Evolutionary conservation across 345 rosid species (phyloP).

Genomic region (Pelargonium nanum): DNA sequence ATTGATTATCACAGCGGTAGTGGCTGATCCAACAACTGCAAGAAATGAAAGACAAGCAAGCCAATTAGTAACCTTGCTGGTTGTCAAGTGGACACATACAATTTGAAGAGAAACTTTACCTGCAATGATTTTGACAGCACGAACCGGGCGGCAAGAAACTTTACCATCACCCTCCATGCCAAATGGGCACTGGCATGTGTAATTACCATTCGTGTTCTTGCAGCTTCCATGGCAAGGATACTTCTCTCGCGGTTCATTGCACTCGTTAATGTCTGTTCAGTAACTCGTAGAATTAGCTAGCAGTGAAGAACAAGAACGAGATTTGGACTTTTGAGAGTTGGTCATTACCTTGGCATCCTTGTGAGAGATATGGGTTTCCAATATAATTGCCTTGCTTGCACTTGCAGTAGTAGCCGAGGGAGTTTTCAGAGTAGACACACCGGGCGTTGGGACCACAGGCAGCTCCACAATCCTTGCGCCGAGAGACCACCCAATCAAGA

Average conservation of each 20-base stretch:
- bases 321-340: too few species aligned
- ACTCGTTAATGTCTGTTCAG: background rate
- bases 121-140: background rate
- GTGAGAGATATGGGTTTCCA: background rate
- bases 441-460: background rate
- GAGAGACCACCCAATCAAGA: background rate
- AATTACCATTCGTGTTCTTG: background rate
- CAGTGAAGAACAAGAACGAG: background rate
- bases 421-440: background rate
- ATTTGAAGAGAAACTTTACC: background rate
- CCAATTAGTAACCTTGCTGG: too few species aligned
- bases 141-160: background rate
- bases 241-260: background rate
- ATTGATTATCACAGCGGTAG: background rate
- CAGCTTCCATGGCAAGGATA: background rate
- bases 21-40: constrained; percentile 8
- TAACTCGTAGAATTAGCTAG: background rate
- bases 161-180: background rate
- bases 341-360: background rate
- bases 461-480: background rate
- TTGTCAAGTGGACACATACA: background rate
- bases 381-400: background rate
- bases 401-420: background rate
- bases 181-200: background rate
- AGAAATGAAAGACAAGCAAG: background rate